Base-by-base conservation (phyloP, 2,329 filamentous ascomycete genomes). In the Fusarium sp. region DNA sequence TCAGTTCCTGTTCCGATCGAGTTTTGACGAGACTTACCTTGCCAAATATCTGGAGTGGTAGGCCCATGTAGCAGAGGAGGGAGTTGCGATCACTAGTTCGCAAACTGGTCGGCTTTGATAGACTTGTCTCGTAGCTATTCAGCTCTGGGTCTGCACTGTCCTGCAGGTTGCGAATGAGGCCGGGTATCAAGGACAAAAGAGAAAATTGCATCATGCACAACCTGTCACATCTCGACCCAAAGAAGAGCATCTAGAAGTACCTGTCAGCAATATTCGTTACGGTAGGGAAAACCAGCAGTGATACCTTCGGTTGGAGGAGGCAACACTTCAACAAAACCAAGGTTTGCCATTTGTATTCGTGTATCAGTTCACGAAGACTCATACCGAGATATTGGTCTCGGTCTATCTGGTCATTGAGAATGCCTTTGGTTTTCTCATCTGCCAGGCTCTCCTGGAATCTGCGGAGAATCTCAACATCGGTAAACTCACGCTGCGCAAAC, bases 181-280 rank as follows among this genome's bases (percentile, higher is more conserved):
- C 95, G 53, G 96, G 96, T 85, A 99, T 97, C 79, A 99, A 87
- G 60, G 96, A 98, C 77, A 99, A 92, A 51, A 99, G 89, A 48
- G 96, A 96, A 85, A 98, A 99, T 82, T 99, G 96, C 84, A 98
- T 95, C 93, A 98, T 97, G 88, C 96, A 99, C 76, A 99, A 86
- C 74, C 93, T 90, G 83, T 99, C 96, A 83, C 96, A 98, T 77
- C 95, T 91, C n/a, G 96, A 95, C 71, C 96, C 95, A 79, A 98
- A 99, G 85, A 99, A 98, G 61, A 99, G 91, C 93, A 98, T 98
- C 95, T 98, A 32, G 35, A 14, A 22, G 53, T 35, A 57, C 74
- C 35, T 66, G 67, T 48, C 26, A 55, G 30, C n/a, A 24, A 35
- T 50, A 8, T 30, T 35, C 17, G 47, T 28, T 44, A 36, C 22